Percentiles rank a stretch among this genome's conserved stretches.
Conservation (phyloP, 441 rosid genomes). For the Euphorbia corollata region DNA sequence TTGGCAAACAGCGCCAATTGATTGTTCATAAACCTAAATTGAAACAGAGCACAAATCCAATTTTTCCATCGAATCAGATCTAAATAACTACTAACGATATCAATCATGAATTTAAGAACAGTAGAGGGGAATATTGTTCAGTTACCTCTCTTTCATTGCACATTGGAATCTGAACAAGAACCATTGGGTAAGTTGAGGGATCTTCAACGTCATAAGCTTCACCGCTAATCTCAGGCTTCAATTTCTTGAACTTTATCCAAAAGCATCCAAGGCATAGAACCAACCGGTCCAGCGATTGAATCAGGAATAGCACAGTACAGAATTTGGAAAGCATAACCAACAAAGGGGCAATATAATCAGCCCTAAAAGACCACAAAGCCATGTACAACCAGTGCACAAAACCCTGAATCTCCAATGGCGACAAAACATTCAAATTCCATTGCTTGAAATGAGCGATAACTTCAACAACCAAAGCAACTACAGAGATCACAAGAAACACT, state of each 20-base stretch:
- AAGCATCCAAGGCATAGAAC: conserved; percentile 73
- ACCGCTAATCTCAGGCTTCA: conserved; percentile 48
- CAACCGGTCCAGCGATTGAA: conserved; percentile 78
- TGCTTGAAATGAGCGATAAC: conserved; percentile 59
- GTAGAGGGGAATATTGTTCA: too few species aligned
- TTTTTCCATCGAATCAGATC: conserved; percentile 3
- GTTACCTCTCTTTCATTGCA: conserved; percentile 89
- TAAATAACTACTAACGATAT: background rate
- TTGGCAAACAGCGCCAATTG: conserved; percentile 45
- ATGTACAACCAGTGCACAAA: conserved; percentile 63
- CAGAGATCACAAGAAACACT: conserved; percentile 50
- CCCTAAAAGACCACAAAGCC: conserved; percentile 68
- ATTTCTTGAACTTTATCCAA: conserved; percentile 70
- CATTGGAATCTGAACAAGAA: conserved; percentile 95
- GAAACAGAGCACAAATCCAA: background rate
- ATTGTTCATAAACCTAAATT: conserved; percentile 40
- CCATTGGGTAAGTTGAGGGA: conserved; percentile 63
- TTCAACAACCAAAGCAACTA: conserved; percentile 54
- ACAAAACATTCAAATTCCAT: conserved; percentile 58
- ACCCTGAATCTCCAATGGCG: conserved; percentile 65
- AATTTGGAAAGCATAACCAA: conserved; percentile 52
- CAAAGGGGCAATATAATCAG: conserved; percentile 67
- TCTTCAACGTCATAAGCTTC: conserved; percentile 53
- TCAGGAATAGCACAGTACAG: conserved; percentile 67
- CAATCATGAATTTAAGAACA: too few species aligned